Evolutionary conservation across 2,329 filamentous ascomycete species (phyloP), one percentile per base, ranked within the genome.

Genomic region (Exserohilum rostratum): DNA sequence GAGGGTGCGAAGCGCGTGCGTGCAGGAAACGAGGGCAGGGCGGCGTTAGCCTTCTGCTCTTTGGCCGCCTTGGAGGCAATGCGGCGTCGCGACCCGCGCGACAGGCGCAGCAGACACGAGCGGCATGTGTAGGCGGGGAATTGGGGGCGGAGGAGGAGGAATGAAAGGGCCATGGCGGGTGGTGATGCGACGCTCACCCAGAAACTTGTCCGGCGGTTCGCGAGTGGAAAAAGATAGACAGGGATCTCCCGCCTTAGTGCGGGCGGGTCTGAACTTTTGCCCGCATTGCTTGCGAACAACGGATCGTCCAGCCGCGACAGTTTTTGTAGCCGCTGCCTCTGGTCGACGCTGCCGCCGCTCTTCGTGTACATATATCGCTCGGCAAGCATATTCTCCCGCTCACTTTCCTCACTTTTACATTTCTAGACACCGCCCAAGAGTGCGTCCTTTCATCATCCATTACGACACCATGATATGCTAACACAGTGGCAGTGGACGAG

Each of bases 1-100:
- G 95, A 98, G 0, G 95, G 95, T 1, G 96, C 95, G 76, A 99
- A 99, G 42, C 95, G 88, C 15, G 95, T 91, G 73, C 91, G 82
- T 43, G 71, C 71, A 17, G 72, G 71, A 13, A 50, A 55, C 11
- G 64, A 53, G 5, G 71, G 70, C 18, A 74, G 63, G n/a, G 64
- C 50, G n/a, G 58, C 43, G 39, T 58, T 58, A 33, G 33, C 37
- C 30, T 62, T 57, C 13, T 54, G 51, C 4, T 44, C 40, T 37
- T 56, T 58, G 13, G 55, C 53, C 9, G 54, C 27, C n/a, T 55
- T 46, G 3, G 61, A 62, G 2, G 63, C 65, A 27, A 61, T 58
- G 15, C 49, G 31, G 33, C 60, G 63, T 13, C 50, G 60, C 10
- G 64, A 51, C n/a, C 54, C 37, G 38, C 42, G 60, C 18, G 61